Percentiles rank a stretch among this genome's conserved stretches.
Evolutionary conservation across 352 stramenopile species (phyloP).

Genomic region (Phytophthora colocasiae): DNA sequence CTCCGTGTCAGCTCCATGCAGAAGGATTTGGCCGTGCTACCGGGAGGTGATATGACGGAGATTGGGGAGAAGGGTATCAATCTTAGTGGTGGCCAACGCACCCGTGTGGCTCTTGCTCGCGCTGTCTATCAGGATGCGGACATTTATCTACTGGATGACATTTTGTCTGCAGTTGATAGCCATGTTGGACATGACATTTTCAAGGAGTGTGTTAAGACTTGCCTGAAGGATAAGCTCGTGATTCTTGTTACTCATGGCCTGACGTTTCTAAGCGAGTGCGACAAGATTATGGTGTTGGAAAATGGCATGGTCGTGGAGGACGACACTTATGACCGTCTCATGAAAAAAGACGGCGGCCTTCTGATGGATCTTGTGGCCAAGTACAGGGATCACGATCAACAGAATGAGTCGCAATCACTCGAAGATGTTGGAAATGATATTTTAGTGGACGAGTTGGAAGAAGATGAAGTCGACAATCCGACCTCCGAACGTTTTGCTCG

Average conservation of each 20-base stretch:
- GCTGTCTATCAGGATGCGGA: constrained; percentile 84
- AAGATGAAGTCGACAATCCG: constrained; percentile 49
- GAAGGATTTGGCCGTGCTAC: constrained; percentile 61
- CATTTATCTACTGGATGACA: constrained; percentile 95
- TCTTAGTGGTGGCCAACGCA: constrained; percentile 94
- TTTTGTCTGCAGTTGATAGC: constrained; percentile 94
- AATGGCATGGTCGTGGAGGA: constrained; percentile 65
- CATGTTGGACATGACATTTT: constrained; percentile 96
- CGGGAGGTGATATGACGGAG: constrained; percentile 92
- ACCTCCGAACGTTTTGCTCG: constrained; percentile 36
- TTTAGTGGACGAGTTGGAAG: constrained; percentile 47
- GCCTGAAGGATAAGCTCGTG: constrained; percentile 82
- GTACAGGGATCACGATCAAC: constrained; percentile 65
- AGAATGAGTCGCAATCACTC: constrained; percentile 44
- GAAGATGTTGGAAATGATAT: constrained; percentile 49
- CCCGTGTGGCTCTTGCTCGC: constrained; percentile 78
- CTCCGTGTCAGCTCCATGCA: constrained; percentile 60
- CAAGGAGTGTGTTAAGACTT: constrained; percentile 60
- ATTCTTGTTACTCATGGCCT: constrained; percentile 83
- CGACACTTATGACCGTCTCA: constrained; percentile 83
- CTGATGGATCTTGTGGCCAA: constrained; percentile 63
- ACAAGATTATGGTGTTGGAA: constrained; percentile 66
- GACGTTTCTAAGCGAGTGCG: constrained; percentile 61
- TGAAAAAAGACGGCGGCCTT: constrained; percentile 68
- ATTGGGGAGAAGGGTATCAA: constrained; percentile 97